Percentiles rank a stretch among this genome's conserved stretches.
These are phyloP conservation scores for Avena atlantica DNA, from an alignment of 176 grass and related monocot species.

Conservation along the genomic window DNA sequence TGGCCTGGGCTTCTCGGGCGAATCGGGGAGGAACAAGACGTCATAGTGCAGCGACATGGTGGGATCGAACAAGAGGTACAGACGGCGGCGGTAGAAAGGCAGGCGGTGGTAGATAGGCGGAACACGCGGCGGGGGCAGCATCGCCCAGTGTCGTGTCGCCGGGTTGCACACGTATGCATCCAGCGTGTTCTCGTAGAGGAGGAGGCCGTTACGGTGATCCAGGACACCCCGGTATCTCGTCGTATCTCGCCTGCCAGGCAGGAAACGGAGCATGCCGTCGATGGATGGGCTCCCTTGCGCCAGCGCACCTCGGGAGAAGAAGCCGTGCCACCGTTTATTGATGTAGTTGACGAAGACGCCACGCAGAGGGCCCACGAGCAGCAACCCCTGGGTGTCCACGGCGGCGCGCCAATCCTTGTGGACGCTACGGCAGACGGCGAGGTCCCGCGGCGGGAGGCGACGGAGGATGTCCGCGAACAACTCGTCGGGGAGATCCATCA, in stretches of 20 bases:
- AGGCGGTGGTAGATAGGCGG: neutral
- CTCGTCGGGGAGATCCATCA: neutral
- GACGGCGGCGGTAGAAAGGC: neutral
- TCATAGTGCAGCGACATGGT: neutral
- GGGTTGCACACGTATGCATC: neutral
- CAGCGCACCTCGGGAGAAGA: neutral
- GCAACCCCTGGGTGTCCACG: neutral
- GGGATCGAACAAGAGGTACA: neutral
- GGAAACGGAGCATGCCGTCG: neutral
- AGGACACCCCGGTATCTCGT: neutral
- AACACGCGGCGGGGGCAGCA: neutral
- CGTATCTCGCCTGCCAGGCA: neutral
- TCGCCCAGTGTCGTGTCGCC: neutral
- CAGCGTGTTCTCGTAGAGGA: neutral
- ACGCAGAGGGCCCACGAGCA: neutral
- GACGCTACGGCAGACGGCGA: neutral
- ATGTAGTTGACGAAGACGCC: neutral
- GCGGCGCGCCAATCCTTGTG: neutral
- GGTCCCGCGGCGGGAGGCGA: neutral
- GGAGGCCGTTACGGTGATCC: slow-evolving; percentile 6
- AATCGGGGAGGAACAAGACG: neutral
- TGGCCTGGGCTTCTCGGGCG: neutral
- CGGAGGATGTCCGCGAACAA: neutral
- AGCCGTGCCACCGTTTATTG: neutral
- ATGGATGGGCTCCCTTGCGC: neutral